Conservation (phyloP, 2,329 filamentous ascomycete genomes). For the Talaromyces sp. region DNA sequence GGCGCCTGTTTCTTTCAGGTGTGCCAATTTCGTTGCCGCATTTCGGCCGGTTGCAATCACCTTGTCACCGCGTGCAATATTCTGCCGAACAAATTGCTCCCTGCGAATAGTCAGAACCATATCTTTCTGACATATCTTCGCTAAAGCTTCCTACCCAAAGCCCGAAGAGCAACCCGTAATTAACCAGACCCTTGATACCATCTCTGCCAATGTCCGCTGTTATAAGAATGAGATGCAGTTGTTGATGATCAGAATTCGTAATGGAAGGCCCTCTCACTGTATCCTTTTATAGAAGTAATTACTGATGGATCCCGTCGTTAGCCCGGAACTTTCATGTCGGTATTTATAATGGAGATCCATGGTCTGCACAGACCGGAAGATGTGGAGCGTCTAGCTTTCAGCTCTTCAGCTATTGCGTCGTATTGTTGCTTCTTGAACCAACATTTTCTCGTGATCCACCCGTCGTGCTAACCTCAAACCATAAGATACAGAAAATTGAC, state of each 20-base stretch:
- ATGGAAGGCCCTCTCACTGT: not conserved
- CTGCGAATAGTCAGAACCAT: not conserved
- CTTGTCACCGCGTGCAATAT: conserved; percentile 11
- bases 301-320: not conserved
- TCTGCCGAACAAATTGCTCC: conserved; percentile 16
- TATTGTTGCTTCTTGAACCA: not conserved
- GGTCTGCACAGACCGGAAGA: not conserved
- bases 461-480: too few relatives aligned
- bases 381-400: not conserved
- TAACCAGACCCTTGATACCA: conserved; percentile 14
- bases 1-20: conserved; percentile 12
- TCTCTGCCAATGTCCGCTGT: not conserved
- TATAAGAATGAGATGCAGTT: not conserved
- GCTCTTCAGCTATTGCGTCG: not conserved
- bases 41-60: conserved; percentile 15
- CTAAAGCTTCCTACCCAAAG: conserved; percentile 6
- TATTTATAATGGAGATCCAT: not conserved
- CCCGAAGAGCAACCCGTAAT: conserved; percentile 15
- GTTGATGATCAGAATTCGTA: not conserved
- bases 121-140: not conserved
- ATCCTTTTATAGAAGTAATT: not conserved
- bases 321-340: not conserved
- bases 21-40: conserved; percentile 13
- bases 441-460: not conserved
- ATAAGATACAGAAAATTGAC: too few relatives aligned